A percentile compares a stretch with the other conserved stretches of the same genome.
Conservation (phyloP, 2,329 filamentous ascomycete species). For the Talaromyces marneffei region DNA sequence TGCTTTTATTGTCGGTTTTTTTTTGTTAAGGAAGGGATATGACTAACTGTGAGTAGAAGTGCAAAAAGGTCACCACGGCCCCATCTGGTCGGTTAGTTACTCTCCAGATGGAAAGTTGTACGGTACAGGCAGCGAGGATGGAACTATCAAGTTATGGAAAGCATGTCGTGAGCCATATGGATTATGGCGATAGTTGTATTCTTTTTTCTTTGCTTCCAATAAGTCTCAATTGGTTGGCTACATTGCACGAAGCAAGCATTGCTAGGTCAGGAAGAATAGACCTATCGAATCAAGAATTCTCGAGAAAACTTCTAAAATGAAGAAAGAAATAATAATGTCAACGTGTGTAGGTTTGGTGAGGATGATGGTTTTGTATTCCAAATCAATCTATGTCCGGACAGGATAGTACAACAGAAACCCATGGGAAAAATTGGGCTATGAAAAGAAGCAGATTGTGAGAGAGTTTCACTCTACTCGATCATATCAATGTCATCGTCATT, state of each 20-base stretch:
- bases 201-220: neutral
- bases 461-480: conserved; percentile 56
- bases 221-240: neutral
- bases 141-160: conserved; percentile 90
- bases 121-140: conserved; percentile 92
- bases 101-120: conserved; percentile 94
- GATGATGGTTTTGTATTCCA: neutral
- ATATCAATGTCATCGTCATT: conserved; percentile 59
- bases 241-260: neutral
- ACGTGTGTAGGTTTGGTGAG: too few relatives aligned
- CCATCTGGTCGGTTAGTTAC: conserved; percentile 93
- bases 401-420: neutral
- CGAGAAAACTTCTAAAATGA: neutral
- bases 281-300: neutral
- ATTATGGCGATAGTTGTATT: conserved; percentile 50
- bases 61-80: conserved; percentile 94
- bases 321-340: neutral
- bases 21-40: neutral
- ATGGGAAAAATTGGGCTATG: neutral
- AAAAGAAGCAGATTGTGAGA: neutral
- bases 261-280: neutral
- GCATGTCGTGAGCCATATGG: conserved; percentile 60
- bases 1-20: neutral
- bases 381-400: neutral
- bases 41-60: conserved; percentile 54